Conservation (phyloP, 768 basidiomycete genomes). For the Tricholoma sp. region DNA sequence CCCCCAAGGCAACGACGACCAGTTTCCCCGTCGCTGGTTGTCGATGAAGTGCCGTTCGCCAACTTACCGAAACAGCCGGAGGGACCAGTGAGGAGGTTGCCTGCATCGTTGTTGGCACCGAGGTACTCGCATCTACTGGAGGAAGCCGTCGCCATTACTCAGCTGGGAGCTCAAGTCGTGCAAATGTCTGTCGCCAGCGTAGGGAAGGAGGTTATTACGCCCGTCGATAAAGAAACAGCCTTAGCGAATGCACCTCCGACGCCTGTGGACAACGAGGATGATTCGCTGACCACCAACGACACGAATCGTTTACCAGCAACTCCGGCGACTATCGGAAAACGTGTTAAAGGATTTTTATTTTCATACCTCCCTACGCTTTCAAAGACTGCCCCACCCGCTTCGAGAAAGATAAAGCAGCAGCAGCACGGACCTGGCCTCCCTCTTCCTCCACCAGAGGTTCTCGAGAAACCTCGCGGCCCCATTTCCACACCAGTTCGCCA, state of each 20-base stretch:
- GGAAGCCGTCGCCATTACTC: conserved; percentile 42
- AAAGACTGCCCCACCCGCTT: conserved; percentile 25
- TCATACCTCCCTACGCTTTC: conserved; percentile 55
- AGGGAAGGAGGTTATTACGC: background rate
- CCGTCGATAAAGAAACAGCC: background rate
- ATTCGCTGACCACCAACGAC: background rate
- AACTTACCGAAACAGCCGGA: conserved; percentile 19
- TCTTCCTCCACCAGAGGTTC: conserved; percentile 49
- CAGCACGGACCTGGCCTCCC: conserved; percentile 39
- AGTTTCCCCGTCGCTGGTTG: conserved; percentile 17
- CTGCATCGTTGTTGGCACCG: conserved; percentile 43
- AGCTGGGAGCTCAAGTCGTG: conserved; percentile 9
- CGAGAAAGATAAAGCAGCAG: conserved; percentile 12
- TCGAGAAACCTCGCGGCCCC: conserved; percentile 47
- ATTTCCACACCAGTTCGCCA: conserved; percentile 55
- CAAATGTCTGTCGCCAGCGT: conserved; percentile 1
- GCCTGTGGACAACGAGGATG: background rate
- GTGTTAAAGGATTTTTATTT: conserved; percentile 52
- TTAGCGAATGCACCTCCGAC: background rate
- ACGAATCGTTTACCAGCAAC: conserved; percentile 7
- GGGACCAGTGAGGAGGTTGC: conserved; percentile 23
- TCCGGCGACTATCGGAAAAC: conserved; percentile 38
- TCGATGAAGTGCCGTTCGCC: conserved; percentile 28
- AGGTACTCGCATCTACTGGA: conserved; percentile 55
- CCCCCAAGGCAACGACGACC: conserved; percentile 19